Percentiles rank a stretch among this genome's conserved stretches.
Conservation (phyloP, 1,284 basidiomycete genomes). For the Farysia itapuensis region DNA sequence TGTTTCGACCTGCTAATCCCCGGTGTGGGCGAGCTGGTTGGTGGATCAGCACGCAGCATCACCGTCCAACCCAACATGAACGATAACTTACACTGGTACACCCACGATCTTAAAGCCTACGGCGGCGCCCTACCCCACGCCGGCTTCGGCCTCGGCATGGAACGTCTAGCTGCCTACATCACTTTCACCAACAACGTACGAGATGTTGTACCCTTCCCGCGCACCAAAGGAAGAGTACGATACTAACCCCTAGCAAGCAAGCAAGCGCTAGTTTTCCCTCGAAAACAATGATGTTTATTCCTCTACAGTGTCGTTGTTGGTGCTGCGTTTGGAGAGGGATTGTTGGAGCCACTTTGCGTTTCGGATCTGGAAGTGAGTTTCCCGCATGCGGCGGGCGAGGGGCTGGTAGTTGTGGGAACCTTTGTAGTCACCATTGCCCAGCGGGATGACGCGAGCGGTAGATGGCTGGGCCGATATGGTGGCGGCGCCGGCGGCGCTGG, state of each 20-base stretch:
- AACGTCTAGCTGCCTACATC: constrained; percentile 53
- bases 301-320: no score
- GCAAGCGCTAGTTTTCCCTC: background rate
- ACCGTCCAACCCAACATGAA: background rate
- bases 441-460: constrained; percentile 6
- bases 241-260: no score
- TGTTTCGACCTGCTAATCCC: constrained; percentile 95
- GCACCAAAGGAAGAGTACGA: constrained; percentile 39
- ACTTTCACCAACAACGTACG: constrained; percentile 48
- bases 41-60: constrained; percentile 74
- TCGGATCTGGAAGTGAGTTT: constrained; percentile 21
- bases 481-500: background rate
- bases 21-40: constrained; percentile 81
- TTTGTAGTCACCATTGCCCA: constrained; percentile 20
- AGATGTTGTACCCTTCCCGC: constrained; percentile 51
- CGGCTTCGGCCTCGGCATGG: constrained; percentile 55
- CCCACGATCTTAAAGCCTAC: constrained; percentile 43
- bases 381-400: constrained; percentile 6
- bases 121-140: constrained; percentile 49
- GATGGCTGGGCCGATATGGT: background rate
- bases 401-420: constrained; percentile 15
- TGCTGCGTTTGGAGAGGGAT: no score
- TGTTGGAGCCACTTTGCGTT: constrained; percentile 27
- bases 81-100: constrained; percentile 44
- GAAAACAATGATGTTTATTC: no score